Conservation (phyloP, 345 rosid genomes). For the Aegle marmelos region DNA sequence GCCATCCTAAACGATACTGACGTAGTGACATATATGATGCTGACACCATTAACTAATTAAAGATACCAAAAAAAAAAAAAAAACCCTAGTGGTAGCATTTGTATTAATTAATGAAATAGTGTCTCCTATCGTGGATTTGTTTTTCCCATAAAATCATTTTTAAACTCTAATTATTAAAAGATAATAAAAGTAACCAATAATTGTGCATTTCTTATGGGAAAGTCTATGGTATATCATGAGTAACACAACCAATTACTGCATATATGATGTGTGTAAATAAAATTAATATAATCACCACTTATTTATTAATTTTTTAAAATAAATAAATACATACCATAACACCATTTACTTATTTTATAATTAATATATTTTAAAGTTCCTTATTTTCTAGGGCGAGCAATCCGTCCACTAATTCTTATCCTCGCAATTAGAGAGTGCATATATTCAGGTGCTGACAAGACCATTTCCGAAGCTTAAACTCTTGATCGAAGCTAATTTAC, state of each 20-base stretch:
- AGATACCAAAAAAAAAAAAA: not conserved
- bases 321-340: too few relatives aligned
- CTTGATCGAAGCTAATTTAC: not conserved
- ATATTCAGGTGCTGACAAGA: not conserved
- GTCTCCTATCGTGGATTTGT: not conserved
- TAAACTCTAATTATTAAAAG: not conserved
- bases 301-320: too few relatives aligned
- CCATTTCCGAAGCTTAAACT: not conserved
- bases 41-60: not conserved
- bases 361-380: too few relatives aligned
- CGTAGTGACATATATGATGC: too few relatives aligned
- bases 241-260: fast-evolving
- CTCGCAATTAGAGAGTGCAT: not conserved
- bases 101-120: not conserved
- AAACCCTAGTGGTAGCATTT: not conserved
- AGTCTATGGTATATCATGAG: too few relatives aligned
- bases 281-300: too few relatives aligned
- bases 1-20: not conserved
- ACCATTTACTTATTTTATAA: too few relatives aligned
- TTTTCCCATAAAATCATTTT: not conserved
- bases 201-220: not conserved
- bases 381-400: not conserved
- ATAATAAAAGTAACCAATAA: not conserved
- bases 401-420: not conserved
- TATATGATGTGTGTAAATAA: fast-evolving